Percentiles rank a stretch among this genome's conserved stretches.
Conservation (phyloP, 1,284 basidiomycete genomes). For the Apiotrichum laibachii region DNA sequence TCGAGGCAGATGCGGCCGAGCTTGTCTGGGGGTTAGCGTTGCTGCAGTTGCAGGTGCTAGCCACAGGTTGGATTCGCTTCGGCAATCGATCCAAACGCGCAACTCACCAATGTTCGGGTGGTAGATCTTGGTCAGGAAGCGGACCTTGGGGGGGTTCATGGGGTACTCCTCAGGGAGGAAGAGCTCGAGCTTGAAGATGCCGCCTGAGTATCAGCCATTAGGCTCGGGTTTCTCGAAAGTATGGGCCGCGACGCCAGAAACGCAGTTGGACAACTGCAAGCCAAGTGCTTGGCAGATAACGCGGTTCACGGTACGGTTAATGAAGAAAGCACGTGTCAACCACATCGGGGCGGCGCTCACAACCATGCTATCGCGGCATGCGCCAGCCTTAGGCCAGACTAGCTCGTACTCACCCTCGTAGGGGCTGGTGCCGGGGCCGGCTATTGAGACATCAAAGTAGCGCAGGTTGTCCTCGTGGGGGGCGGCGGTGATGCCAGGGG, state of each 20-base stretch:
- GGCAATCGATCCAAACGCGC: too few species aligned
- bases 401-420: conserved; percentile 78
- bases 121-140: conserved; percentile 99
- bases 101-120: conserved; percentile 95
- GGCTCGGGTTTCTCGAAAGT: too few species aligned
- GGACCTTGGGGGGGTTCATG: conserved; percentile 98
- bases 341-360: too few species aligned
- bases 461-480: conserved; percentile 97
- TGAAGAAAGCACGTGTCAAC: too few species aligned
- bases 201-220: conserved; percentile 59
- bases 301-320: too few species aligned
- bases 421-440: conserved; percentile 88
- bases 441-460: conserved; percentile 97
- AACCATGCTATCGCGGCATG: background rate
- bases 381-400: too few species aligned
- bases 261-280: too few species aligned
- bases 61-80: too few species aligned
- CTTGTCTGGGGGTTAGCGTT: conserved; percentile 64
- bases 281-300: too few species aligned
- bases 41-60: too few species aligned
- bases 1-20: conserved; percentile 97
- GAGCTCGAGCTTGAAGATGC: conserved; percentile 90
- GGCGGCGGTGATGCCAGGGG: conserved; percentile 87
- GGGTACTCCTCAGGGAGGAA: conserved; percentile 99
- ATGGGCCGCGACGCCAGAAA: too few species aligned